Evolutionary conservation across 192 early-diverging fungal genomes (phyloP).

Genomic region (Gryganskiella cystojenkinii): DNA sequence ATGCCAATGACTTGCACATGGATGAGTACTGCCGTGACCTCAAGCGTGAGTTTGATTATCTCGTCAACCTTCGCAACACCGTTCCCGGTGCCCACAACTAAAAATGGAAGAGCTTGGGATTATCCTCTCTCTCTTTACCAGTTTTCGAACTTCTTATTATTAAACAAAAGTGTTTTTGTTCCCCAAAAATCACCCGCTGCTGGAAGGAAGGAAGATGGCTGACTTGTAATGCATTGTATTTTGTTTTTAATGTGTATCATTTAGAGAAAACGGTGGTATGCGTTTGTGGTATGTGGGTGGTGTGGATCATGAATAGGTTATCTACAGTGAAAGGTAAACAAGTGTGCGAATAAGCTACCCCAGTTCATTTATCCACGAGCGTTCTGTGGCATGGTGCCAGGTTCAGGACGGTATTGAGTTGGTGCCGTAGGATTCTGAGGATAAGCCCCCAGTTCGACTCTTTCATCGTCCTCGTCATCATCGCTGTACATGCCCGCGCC

Average conservation of each 20-base stretch:
- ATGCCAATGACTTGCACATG: slow-evolving; percentile 60
- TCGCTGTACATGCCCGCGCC: neutral
- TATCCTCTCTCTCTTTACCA: neutral
- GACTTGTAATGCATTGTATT: no score
- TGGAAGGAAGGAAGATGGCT: no score
- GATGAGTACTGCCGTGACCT: slow-evolving; percentile 59
- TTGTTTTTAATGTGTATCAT: no score
- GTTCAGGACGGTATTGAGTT: slow-evolving; percentile 21
- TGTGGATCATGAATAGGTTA: neutral
- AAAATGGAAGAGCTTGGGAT: neutral
- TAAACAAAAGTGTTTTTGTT: no score
- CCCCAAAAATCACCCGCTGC: no score
- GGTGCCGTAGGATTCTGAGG: slow-evolving; percentile 29
- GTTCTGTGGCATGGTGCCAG: slow-evolving; percentile 34
- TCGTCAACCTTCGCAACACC: slow-evolving; percentile 44
- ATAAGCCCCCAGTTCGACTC: slow-evolving; percentile 28
- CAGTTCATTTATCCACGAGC: neutral
- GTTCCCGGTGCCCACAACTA: slow-evolving; percentile 39
- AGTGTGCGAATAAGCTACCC: neutral
- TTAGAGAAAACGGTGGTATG: no score
- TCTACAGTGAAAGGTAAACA: neutral
- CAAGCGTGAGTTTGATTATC: slow-evolving; percentile 54
- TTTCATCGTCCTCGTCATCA: slow-evolving; percentile 14
- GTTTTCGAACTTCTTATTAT: neutral
- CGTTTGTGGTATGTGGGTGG: no score